Evolutionary conservation across 768 basidiomycete species (phyloP).

Genomic region (Lactarius quietus): DNA sequence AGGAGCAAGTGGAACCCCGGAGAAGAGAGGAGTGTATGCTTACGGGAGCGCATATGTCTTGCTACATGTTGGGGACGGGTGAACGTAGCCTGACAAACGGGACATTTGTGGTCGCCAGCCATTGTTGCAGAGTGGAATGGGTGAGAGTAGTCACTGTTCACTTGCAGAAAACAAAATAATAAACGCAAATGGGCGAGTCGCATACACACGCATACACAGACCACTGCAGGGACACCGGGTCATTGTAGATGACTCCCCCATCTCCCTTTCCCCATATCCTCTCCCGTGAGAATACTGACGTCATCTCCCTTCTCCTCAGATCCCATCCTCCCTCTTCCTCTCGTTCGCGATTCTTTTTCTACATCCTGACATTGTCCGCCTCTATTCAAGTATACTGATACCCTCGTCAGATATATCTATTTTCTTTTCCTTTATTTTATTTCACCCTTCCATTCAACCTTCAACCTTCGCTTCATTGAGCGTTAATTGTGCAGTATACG

Average conservation of each 20-base stretch:
- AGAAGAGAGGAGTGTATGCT: slow-evolving; percentile 36
- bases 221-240: not conserved
- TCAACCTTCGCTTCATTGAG: not conserved
- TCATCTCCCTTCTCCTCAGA: slow-evolving; percentile 1
- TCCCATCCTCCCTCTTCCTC: not conserved
- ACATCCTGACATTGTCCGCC: not conserved
- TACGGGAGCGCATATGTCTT: slow-evolving; percentile 87
- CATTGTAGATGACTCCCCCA: not conserved
- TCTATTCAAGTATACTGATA: not conserved
- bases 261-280: not conserved
- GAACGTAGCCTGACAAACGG: slow-evolving; percentile 83
- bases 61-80: slow-evolving; percentile 89
- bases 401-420: not conserved
- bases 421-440: not conserved
- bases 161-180: not conserved
- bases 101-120: slow-evolving; percentile 84
- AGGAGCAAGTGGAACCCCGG: slow-evolving; percentile 17
- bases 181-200: not conserved
- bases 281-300: slow-evolving; percentile 24
- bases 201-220: not conserved
- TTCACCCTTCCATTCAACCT: not conserved
- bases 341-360: not conserved
- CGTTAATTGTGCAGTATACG: slow-evolving; percentile 11
- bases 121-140: slow-evolving; percentile 36
- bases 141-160: not conserved